phyloP scores from a whole-genome alignment of 2,329 filamentous ascomycete species.

The Diaporthe capsici region DNA sequence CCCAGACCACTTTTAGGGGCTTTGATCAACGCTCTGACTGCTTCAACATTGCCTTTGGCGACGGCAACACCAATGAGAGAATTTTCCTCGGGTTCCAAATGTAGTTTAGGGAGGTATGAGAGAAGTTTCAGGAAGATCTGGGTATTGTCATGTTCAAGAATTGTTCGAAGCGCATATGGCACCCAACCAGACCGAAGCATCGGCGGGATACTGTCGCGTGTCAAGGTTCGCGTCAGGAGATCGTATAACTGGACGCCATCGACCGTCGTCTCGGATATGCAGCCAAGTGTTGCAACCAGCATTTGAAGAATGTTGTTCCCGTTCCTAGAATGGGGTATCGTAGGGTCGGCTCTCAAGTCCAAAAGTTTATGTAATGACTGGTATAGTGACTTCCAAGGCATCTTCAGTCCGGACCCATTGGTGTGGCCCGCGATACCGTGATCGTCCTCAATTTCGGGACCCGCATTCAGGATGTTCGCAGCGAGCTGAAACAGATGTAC shows the following conservation, averaged over 20 bases:
- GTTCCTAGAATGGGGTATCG: background rate
- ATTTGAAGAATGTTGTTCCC: background rate
- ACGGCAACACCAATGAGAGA: background rate
- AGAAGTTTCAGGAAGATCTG: background rate
- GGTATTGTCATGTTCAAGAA: background rate
- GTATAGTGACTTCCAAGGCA: background rate
- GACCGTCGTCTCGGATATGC: background rate
- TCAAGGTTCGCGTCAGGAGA: background rate
- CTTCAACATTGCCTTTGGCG: background rate
- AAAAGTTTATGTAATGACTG: background rate
- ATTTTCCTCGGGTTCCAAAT: fast-evolving
- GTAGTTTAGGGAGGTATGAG: fast-evolving
- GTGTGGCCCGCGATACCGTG: background rate
- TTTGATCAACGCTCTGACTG: background rate
- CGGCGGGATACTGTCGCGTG: too few species aligned
- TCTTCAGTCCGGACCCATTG: too few species aligned
- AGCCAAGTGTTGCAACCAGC: background rate
- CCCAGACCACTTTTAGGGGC: background rate
- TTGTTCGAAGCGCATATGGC: background rate
- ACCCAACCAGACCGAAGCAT: background rate
- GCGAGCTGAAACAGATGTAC: background rate
- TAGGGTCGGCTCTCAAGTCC: background rate
- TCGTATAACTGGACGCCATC: background rate
- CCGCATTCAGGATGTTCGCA: background rate
- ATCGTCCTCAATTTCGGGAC: too few species aligned